Evolutionary conservation across 2,329 filamentous ascomycete species (phyloP), one percentile per base, ranked within the genome.

Genomic region (Aspergillus candidus): DNA sequence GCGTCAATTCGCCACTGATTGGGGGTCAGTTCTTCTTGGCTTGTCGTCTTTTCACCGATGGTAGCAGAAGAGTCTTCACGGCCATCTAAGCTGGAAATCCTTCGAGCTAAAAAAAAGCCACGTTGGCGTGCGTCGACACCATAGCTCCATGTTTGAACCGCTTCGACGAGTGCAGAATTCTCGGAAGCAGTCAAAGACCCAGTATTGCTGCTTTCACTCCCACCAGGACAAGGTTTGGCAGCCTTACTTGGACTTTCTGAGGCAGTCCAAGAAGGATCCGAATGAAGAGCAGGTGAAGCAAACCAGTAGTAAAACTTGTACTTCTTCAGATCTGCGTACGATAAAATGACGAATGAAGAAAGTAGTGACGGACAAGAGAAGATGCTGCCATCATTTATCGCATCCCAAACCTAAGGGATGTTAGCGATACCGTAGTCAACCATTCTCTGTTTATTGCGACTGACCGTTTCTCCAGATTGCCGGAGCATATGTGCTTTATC

Each of bases 281-380:
- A 94, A 63, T 94, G 90, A 35, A 98, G 76, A 12, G 91, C 89
- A 1, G 93, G 93, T 60, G 94, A 98, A 4, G 86, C 91, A 67
- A 97, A 97, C 82, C 94, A 94, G 69, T 97, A 97, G n/a, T 85
- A 88, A 63, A 97, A 96, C 51, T 84, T 88, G 71, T 97, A 97
- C 62, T 94, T 96, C 67, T 98, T 98, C 30, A 98, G 77, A 62
- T 98, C 91, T 50, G 93, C 91, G 64, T 88, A 98, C 12, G 88
- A 95, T 36, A 97, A 80, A 46, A 94, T 82, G 18, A 87, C 78
- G 65, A 96, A 97, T 6, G 88, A 93, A 4, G 88, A 83, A 13
- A 98, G 80, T 2, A 97, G 77, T 4, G 91, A 96, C 2, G 93
- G 93, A 40, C 91, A 87, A 8, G 89, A 93, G 69, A 94, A 97